phyloP scores from a whole-genome alignment of 768 basidiomycete species.

The Tubosaeta brunneosetosa region DNA sequence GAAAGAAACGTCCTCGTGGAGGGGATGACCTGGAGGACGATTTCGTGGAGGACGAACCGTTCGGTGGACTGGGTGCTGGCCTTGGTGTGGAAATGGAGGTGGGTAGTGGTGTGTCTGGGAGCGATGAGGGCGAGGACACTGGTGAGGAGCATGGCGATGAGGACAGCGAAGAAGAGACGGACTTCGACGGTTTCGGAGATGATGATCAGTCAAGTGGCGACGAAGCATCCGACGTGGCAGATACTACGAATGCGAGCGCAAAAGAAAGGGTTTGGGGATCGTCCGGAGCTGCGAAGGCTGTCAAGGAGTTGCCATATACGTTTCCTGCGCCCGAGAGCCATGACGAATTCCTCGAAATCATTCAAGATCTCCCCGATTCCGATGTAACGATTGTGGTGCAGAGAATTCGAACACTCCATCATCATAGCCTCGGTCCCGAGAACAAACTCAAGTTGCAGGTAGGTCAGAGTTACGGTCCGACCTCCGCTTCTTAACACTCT shows the following conservation, averaged over 20 bases:
- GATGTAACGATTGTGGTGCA: slow-evolving; percentile 80
- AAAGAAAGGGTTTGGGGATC: slow-evolving; percentile 32
- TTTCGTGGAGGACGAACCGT: slow-evolving; percentile 44
- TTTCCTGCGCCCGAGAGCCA: slow-evolving; percentile 86
- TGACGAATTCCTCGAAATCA: slow-evolving; percentile 83
- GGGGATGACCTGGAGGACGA: slow-evolving; percentile 94
- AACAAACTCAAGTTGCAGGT: slow-evolving; percentile 95
- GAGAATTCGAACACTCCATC: slow-evolving; percentile 85
- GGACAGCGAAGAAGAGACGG: slow-evolving; percentile 26
- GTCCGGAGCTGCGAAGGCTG: slow-evolving; percentile 26
- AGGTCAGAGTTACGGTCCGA: slow-evolving; percentile 2
- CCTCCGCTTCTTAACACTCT: background rate
- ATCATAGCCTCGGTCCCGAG: slow-evolving; percentile 85
- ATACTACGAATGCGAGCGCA: slow-evolving; percentile 38
- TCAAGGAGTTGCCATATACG: slow-evolving; percentile 80
- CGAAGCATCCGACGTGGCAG: slow-evolving; percentile 32
- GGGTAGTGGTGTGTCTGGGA: slow-evolving; percentile 39
- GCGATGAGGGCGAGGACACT: slow-evolving; percentile 25
- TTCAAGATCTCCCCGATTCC: slow-evolving; percentile 64
- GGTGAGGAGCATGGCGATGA: slow-evolving; percentile 30
- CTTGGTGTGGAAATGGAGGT: slow-evolving; percentile 39
- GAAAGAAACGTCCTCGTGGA: slow-evolving; percentile 53
- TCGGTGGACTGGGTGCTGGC: slow-evolving; percentile 31
- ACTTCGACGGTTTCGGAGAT: slow-evolving; percentile 30
- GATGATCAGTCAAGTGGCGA: slow-evolving; percentile 35